phyloP scores from a whole-genome alignment of 148 eudicot species.

The Silene uniflora region DNA sequence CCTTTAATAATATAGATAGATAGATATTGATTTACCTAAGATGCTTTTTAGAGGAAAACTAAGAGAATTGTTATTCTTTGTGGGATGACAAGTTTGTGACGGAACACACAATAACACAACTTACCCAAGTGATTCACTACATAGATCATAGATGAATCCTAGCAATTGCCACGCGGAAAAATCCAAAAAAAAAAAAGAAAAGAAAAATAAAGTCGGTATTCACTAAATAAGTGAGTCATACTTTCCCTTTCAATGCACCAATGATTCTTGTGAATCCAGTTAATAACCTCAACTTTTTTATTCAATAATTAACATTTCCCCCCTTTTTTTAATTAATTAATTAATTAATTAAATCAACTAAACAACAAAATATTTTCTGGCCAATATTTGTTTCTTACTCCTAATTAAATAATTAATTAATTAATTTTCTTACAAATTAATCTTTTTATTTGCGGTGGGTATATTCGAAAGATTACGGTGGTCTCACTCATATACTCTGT shows the following conservation, averaged over 20 bases:
- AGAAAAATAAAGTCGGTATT: conserved; percentile 6
- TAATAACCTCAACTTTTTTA: conserved; percentile 7
- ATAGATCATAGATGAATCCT: too few relatives aligned
- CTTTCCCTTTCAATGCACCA: conserved; percentile 16
- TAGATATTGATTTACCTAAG: too few relatives aligned
- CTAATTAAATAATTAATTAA: neutral
- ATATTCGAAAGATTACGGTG: conserved; percentile 11
- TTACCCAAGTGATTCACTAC: too few relatives aligned
- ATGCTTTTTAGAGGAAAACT: too few relatives aligned
- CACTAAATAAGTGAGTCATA: conserved; percentile 19
- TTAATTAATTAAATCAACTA: neutral
- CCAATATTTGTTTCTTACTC: conserved; percentile 20
- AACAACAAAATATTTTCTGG: conserved; percentile 19
- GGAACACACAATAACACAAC: too few relatives aligned
- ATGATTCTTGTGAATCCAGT: conserved; percentile 39
- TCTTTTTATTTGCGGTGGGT: conserved; percentile 9
- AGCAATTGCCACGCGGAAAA: conserved; percentile 13
- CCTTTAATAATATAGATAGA: too few relatives aligned
- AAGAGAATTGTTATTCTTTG: too few relatives aligned
- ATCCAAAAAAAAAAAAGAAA: neutral
- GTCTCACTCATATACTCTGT: neutral
- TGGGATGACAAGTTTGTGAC: too few relatives aligned
- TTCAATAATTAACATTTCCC: neutral
- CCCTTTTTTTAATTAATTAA: neutral
- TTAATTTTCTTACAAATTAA: neutral